Percentiles rank a stretch among this genome's conserved stretches.
These are phyloP conservation scores for Globomyces pollinis-pini DNA, from an alignment of 192 early-diverging fungal genomes.

Conservation along the genomic window DNA sequence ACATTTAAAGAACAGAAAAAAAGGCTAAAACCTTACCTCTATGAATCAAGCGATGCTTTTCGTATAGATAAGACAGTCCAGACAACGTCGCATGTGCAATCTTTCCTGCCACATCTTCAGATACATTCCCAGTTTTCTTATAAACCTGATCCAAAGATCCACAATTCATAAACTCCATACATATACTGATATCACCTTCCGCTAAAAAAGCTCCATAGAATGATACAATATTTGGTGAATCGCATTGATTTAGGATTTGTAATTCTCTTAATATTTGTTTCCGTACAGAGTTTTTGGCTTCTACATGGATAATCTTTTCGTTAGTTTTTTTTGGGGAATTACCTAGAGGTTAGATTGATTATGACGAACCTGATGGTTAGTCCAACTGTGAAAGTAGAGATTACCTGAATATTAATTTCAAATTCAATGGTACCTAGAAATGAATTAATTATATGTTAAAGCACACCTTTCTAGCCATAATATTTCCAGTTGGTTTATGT, in stretches of 20 bases:
- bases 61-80: constrained; percentile 89
- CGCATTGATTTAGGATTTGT: constrained; percentile 78
- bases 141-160: constrained; percentile 92
- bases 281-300: constrained; percentile 45
- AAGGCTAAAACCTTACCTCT: constrained; percentile 60
- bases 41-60: constrained; percentile 83
- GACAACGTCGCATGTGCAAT: constrained; percentile 85
- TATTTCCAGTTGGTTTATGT: constrained; percentile 59
- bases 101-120: constrained; percentile 79
- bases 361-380: not conserved
- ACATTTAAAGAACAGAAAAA: too few relatives aligned
- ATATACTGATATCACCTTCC: constrained; percentile 82
- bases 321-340: too few relatives aligned
- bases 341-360: not conserved
- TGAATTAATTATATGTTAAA: not conserved
- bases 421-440: not conserved
- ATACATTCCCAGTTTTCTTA: constrained; percentile 74
- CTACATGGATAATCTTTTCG: constrained; percentile 45
- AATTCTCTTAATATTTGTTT: constrained; percentile 88
- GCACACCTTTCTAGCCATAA: constrained; percentile 91
- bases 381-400: not conserved
- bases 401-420: constrained; percentile 5
- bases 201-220: constrained; percentile 90
- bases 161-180: constrained; percentile 94
- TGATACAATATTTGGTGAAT: constrained; percentile 87